Evolutionary conservation across 768 basidiomycete genomes (phyloP).

Genomic region (Lentinula edodes): DNA sequence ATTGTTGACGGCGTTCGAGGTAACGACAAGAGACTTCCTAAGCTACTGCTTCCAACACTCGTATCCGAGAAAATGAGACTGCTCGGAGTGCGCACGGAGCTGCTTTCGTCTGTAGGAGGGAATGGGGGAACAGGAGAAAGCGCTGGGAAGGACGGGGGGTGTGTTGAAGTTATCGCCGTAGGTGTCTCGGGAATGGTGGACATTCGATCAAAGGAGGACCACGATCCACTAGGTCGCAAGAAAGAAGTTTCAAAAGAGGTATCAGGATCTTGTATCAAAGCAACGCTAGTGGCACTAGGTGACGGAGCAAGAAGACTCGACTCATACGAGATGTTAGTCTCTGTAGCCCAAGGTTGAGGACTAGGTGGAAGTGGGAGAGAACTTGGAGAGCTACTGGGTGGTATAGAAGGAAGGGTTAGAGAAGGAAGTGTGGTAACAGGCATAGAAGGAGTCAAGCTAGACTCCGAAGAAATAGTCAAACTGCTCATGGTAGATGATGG

Average conservation of each 20-base stretch:
- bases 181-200: slow-evolving; percentile 38
- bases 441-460: slow-evolving; percentile 39
- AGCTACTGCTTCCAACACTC: slow-evolving; percentile 11
- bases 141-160: slow-evolving; percentile 21
- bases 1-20: slow-evolving; percentile 32
- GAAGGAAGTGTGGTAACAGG: slow-evolving; percentile 25
- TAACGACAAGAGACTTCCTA: slow-evolving; percentile 26
- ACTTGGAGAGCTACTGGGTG: slow-evolving; percentile 29
- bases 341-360: slow-evolving; percentile 45
- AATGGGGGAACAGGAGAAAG: slow-evolving; percentile 33
- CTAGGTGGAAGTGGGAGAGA: slow-evolving; percentile 25
- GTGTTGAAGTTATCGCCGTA: slow-evolving; percentile 23
- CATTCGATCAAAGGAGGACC: slow-evolving; percentile 38
- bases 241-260: slow-evolving; percentile 71
- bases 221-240: slow-evolving; percentile 55
- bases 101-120: slow-evolving; percentile 6
- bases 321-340: slow-evolving; percentile 68
- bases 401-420: slow-evolving; percentile 25
- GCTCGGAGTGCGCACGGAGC: slow-evolving; percentile 4
- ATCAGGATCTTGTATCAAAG: slow-evolving; percentile 57
- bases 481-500: slow-evolving; percentile 25
- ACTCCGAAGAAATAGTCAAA: slow-evolving; percentile 25
- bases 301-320: slow-evolving; percentile 73
- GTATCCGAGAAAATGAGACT: background rate
- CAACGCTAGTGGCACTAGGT: slow-evolving; percentile 49